A percentile compares a stretch with the other conserved stretches of the same genome.
Evolutionary conservation across 805 yeast species (phyloP).

Genomic region (Pichia membranifaciens): DNA sequence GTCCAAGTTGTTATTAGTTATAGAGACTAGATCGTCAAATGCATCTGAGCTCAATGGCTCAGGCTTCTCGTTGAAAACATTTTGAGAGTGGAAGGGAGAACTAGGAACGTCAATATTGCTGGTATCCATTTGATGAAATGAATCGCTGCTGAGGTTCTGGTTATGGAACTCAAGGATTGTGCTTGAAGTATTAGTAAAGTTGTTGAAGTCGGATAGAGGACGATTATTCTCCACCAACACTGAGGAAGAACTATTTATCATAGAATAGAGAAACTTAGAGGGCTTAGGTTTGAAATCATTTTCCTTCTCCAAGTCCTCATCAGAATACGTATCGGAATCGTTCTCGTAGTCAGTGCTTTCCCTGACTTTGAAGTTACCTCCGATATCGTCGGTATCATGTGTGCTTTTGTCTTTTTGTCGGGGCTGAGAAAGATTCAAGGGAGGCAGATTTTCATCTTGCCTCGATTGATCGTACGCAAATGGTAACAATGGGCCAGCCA

Average conservation of each 20-base stretch:
- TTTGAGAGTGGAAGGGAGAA: conserved; percentile 9
- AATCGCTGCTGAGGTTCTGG: conserved; percentile 1
- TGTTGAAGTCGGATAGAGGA: background rate
- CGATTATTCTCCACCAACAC: background rate
- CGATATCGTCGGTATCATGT: background rate
- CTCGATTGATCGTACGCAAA: conserved; percentile 41
- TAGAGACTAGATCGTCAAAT: conserved; percentile 6
- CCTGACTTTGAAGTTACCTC: background rate
- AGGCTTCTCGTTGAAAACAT: background rate
- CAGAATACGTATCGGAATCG: background rate
- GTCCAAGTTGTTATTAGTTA: background rate
- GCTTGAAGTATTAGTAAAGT: conserved; percentile 8
- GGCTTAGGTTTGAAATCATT: background rate
- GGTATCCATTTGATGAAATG: background rate
- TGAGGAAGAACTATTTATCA: conserved; percentile 10
- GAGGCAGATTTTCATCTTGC: conserved; percentile 20
- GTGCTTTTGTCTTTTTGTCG: background rate
- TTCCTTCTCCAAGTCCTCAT: background rate
- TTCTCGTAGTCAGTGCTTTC: background rate
- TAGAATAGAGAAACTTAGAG: conserved; percentile 1
- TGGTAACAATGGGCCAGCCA: conserved; percentile 34
- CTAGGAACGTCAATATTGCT: conserved; percentile 7
- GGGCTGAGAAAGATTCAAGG: conserved; percentile 24
- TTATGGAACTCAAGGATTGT: conserved; percentile 2
- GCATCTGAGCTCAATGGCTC: conserved; percentile 7